Evolutionary conservation across 805 yeast species (phyloP), one percentile per base, ranked within the genome.

Genomic region (Candida insectalens): DNA sequence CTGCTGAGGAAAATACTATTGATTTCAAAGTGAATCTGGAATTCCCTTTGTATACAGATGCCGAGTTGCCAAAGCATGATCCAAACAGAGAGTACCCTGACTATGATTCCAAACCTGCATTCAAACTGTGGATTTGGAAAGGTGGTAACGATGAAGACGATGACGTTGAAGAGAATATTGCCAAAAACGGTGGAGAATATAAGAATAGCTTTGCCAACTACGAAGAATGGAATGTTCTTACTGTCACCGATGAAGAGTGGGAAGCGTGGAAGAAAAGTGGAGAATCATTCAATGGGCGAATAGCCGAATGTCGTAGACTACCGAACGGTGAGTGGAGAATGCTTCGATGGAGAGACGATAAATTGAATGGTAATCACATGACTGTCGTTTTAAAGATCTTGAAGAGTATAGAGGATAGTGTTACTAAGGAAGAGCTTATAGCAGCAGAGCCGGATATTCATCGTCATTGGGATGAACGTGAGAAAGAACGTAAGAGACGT

Each of bases 341-440:
- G 63, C 55, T 89, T 37, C 67, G 99, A 39, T 92, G 89, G 56
- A 69, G 99, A 52, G 95, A 92, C 59, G 99, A 92, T 57, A 92
- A 92, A 51, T 57, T 71, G 13, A 79, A 83, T 50, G 97, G 94
- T 6, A 92, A 92, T 55, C 95, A 85, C 55, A 57, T 76, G 12
- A 64, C 76, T 9, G 87, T 83, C 17, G 95, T 88, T 5, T 75
- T 75, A 39, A 89, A 82, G 50, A 87, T 92, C 22, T 59, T 89
- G 29, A 74, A 77, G 42, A 80, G 94, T 50, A 92, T 92, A 27
- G 74, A 76, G 40, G 97, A 89, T 55, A 79, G 89, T 1, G 95
- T 92, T 2, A 67, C 75, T 13, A 75, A 81, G 43, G 82, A 84
- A 36, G 95, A 89, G 41, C 60, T 94, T 28, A 60, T 71, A 4